Percentiles rank a stretch among this genome's conserved stretches.
phyloP scores from a whole-genome alignment of 495 filamentous ascomycete genomes.

The Emericellopsis terricola region DNA sequence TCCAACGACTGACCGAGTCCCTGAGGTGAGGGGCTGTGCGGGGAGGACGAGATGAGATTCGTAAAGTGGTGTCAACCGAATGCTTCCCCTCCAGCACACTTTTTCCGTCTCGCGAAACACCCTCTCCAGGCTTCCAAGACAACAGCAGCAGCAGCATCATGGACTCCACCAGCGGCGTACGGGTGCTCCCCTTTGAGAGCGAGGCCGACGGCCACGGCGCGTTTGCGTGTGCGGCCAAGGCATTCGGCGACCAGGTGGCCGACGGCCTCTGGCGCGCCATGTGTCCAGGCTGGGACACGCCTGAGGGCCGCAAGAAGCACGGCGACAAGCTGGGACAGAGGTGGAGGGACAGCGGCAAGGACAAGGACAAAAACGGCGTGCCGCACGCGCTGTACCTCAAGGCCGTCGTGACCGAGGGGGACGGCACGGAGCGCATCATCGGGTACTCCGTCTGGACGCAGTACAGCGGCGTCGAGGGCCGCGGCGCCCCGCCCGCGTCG shows the following conservation, averaged over 20 bases:
- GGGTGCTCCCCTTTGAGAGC: too few relatives aligned
- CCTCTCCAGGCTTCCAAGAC: too few relatives aligned
- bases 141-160: too few relatives aligned
- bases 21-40: too few relatives aligned
- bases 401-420: slow-evolving; percentile 1
- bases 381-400: slow-evolving; percentile 26
- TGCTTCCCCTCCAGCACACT: too few relatives aligned
- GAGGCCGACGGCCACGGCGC: too few relatives aligned
- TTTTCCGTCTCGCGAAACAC: too few relatives aligned
- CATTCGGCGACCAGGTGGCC: slow-evolving; percentile 21
- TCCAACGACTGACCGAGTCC: too few relatives aligned
- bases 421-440: slow-evolving; percentile 3
- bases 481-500: slow-evolving; percentile 13
- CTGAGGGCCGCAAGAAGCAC: slow-evolving; percentile 11
- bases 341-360: slow-evolving; percentile 13
- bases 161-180: too few relatives aligned
- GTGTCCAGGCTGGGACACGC: slow-evolving; percentile 25
- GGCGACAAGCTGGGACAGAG: slow-evolving; percentile 12
- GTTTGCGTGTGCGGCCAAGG: slow-evolving; percentile 9
- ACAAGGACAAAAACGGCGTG: slow-evolving; percentile 17
- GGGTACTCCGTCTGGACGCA: slow-evolving; percentile 10
- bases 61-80: too few relatives aligned
- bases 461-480: slow-evolving; percentile 13
- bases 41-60: too few relatives aligned
- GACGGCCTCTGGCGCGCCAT: slow-evolving; percentile 24